Evolutionary conservation across 176 grass and related monocot genomes (phyloP).

Genomic region (Bothriochloa decipiens): DNA sequence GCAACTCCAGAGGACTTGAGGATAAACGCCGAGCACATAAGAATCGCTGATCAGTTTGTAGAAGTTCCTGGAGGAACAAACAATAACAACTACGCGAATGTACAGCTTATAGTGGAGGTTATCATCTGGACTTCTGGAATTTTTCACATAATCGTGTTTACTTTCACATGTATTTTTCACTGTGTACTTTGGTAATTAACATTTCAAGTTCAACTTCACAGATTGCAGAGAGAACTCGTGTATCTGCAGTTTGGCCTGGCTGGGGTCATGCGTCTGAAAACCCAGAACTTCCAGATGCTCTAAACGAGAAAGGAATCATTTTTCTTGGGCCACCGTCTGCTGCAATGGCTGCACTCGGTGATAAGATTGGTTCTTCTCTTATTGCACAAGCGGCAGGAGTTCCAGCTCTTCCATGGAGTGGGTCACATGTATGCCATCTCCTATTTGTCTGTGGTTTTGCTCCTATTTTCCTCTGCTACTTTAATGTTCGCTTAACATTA

Average conservation of each 20-base stretch:
- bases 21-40: constrained; percentile 98
- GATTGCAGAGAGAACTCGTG: constrained; percentile 94
- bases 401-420: constrained; percentile 98
- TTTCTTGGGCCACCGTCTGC: constrained; percentile 94
- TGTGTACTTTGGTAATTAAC: constrained; percentile 26
- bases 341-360: constrained; percentile 87
- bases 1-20: constrained; percentile 95
- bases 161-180: background rate
- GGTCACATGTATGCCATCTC: constrained; percentile 78
- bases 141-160: background rate
- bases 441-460: constrained; percentile 37
- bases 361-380: constrained; percentile 99
- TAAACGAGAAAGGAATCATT: constrained; percentile 80
- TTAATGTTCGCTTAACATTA: constrained; percentile 11
- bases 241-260: constrained; percentile 98
- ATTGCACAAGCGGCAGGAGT: constrained; percentile 98
- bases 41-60: constrained; percentile 94
- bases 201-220: constrained; percentile 37
- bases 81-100: constrained; percentile 98
- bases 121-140: background rate
- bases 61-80: constrained; percentile 97
- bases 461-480: constrained; percentile 19
- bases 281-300: constrained; percentile 89
- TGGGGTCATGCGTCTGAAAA: constrained; percentile 99
- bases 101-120: constrained; percentile 99